Conservation (phyloP, 352 stramenopile species). For the Globisporangium carolinianum region DNA sequence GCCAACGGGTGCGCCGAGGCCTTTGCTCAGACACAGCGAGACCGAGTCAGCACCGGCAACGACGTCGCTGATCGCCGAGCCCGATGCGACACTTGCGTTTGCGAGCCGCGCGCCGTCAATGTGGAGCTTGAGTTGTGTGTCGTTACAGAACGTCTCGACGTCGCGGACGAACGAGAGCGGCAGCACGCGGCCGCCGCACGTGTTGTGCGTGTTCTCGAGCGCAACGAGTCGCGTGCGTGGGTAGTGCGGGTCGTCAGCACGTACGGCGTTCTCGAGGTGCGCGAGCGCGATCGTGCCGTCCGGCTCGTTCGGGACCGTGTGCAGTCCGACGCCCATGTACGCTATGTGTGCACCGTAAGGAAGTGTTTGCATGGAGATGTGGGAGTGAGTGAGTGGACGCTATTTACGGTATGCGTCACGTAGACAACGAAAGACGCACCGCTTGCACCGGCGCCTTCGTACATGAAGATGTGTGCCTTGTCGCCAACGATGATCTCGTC, state of each 20-base stretch:
- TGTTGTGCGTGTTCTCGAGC: slow-evolving; percentile 99
- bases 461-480: slow-evolving; percentile 95
- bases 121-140: slow-evolving; percentile 88
- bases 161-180: slow-evolving; percentile 74
- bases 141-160: slow-evolving; percentile 62
- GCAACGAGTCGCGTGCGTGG: slow-evolving; percentile 86
- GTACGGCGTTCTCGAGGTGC: slow-evolving; percentile 74
- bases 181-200: slow-evolving; percentile 90
- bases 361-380: no score
- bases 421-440: slow-evolving; percentile 23
- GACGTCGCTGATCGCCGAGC: slow-evolving; percentile 63
- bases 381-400: no score
- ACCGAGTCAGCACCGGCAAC: slow-evolving; percentile 87
- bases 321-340: slow-evolving; percentile 88
- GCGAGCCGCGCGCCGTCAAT: slow-evolving; percentile 95
- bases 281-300: slow-evolving; percentile 85
- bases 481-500: slow-evolving; percentile 94
- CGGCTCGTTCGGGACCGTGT: slow-evolving; percentile 75
- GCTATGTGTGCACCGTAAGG: slow-evolving; percentile 19
- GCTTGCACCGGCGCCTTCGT: slow-evolving; percentile 90
- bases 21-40: slow-evolving; percentile 95
- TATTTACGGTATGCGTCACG: no score
- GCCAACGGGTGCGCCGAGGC: slow-evolving; percentile 91
- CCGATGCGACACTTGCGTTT: slow-evolving; percentile 89
- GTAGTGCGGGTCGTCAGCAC: slow-evolving; percentile 71